These are phyloP conservation scores for Pulveroboletus sp. DNA, from an alignment of 768 basidiomycete species.

Conservation along the genomic window DNA sequence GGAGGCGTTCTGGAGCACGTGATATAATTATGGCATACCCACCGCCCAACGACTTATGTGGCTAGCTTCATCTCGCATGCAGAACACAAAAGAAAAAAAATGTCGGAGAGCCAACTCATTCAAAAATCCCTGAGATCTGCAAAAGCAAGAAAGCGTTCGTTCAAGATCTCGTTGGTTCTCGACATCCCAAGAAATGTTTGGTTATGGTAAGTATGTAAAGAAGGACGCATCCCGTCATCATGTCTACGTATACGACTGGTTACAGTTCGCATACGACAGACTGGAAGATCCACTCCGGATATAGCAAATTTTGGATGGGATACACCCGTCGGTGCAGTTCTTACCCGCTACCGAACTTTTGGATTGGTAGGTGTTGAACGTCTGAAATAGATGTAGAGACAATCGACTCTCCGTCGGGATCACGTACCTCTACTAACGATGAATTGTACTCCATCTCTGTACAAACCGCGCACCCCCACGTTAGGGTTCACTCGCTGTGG, in stretches of 20 bases:
- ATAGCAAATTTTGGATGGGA: constrained; percentile 62
- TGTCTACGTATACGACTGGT: constrained; percentile 57
- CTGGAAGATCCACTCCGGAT: constrained; percentile 64
- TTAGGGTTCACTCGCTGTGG: neutral
- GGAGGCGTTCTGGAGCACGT: too few relatives aligned
- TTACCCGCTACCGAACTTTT: constrained; percentile 52
- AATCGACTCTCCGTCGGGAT: neutral
- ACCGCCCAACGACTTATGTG: too few relatives aligned
- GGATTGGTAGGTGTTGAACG: constrained; percentile 65
- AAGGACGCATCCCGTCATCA: constrained; percentile 23
- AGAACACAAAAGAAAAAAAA: neutral
- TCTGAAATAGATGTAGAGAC: constrained; percentile 27
- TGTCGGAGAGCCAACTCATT: too few relatives aligned
- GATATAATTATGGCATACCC: neutral
- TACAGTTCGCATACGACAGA: constrained; percentile 55
- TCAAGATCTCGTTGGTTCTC: neutral
- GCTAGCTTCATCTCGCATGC: neutral
- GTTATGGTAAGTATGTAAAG: neutral
- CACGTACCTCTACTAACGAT: constrained; percentile 20
- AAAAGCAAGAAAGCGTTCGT: neutral
- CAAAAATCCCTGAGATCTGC: too few relatives aligned
- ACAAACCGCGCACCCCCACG: neutral
- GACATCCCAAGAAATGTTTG: too few relatives aligned
- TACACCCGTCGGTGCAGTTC: constrained; percentile 54
- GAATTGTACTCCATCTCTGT: constrained; percentile 23